Conservation (phyloP, 495 filamentous ascomycete genomes). For the Penicillium parvum region DNA sequence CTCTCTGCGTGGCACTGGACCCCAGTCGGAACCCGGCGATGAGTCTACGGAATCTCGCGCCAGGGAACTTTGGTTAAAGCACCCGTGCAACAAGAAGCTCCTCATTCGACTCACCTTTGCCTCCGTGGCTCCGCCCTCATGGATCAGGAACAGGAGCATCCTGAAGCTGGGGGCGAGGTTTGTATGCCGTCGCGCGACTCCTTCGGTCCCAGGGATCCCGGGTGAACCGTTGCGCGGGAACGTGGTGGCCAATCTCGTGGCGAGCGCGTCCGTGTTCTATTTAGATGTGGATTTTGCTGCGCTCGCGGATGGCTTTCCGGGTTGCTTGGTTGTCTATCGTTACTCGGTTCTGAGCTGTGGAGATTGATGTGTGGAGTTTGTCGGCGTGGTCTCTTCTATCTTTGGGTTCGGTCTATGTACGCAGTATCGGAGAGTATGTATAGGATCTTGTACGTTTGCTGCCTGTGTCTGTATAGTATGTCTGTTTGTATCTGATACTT, state of each 20-base stretch:
- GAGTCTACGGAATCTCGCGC: background rate
- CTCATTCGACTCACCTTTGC: constrained; percentile 1
- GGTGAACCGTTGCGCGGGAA: constrained; percentile 20
- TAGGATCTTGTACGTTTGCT: no score
- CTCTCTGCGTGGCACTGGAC: constrained; percentile 6
- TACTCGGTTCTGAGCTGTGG: constrained; percentile 6
- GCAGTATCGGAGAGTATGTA: no score
- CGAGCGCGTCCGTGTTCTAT: background rate
- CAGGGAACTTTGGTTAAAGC: constrained; percentile 4
- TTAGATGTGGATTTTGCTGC: background rate
- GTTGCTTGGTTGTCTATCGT: constrained; percentile 4
- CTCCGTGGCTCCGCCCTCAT: constrained; percentile 19
- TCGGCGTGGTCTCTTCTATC: background rate
- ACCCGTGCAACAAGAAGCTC: background rate
- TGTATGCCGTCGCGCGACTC: constrained; percentile 3
- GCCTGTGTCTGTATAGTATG: background rate
- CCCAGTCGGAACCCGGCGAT: constrained; percentile 7
- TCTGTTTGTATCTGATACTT: constrained; percentile 3
- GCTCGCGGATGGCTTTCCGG: constrained; percentile 14
- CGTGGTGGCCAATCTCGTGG: constrained; percentile 11
- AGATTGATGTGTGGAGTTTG: constrained; percentile 1
- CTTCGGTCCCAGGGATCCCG: constrained; percentile 11
- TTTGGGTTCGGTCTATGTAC: no score
- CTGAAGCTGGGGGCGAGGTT: background rate
- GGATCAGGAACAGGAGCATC: constrained; percentile 5